phyloP scores from a whole-genome alignment of 169 alveolate genomes.

The Cystoisospora suis region DNA sequence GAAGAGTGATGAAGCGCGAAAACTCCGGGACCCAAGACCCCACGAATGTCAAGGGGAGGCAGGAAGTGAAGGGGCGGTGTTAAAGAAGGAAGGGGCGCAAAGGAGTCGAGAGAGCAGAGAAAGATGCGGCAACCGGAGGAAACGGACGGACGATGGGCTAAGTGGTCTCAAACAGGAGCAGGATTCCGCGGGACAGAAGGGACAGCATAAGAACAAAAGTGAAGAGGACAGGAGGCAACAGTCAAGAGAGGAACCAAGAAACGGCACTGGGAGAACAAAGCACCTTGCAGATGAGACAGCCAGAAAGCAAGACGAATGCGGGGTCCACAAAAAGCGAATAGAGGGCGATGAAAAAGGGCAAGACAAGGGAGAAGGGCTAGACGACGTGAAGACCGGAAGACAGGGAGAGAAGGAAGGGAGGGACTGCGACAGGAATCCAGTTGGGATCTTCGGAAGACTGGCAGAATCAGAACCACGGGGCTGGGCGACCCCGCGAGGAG shows the following conservation, averaged over 20 bases:
- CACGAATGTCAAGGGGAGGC: no score
- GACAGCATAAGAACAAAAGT: neutral
- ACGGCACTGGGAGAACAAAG: neutral
- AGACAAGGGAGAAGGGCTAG: neutral
- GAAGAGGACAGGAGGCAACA: neutral
- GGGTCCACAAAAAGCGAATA: neutral
- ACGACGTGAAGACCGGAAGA: no score
- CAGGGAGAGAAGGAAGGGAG: neutral
- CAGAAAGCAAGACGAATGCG: neutral
- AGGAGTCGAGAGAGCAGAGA: neutral
- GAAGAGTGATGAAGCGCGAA: no score
- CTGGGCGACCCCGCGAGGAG: no score
- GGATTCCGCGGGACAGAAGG: neutral
- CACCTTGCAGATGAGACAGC: neutral
- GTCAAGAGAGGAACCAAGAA: neutral
- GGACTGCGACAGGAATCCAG: neutral
- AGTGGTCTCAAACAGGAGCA: neutral
- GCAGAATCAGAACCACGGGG: no score
- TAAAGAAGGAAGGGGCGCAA: neutral
- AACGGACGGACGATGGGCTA: neutral
- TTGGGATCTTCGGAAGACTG: no score
- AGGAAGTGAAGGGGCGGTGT: neutral
- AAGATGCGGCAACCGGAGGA: neutral
- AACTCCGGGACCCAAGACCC: no score
- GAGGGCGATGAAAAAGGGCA: neutral